Conservation (phyloP, 768 basidiomycete species). For the Rhizopogon vinicolor region DNA sequence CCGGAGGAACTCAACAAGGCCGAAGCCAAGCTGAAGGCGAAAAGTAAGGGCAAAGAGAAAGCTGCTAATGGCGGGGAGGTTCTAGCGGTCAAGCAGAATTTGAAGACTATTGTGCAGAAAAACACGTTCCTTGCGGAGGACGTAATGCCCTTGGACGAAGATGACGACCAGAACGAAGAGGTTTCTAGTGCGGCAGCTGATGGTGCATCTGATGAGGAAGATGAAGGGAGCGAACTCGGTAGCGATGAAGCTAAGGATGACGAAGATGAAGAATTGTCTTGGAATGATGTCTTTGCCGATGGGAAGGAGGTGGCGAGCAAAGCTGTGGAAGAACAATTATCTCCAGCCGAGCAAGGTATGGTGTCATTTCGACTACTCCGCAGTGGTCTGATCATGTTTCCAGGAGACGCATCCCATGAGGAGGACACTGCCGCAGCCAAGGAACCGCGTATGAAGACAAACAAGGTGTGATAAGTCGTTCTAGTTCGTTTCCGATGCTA, state of each 20-base stretch:
- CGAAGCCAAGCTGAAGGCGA: slow-evolving; percentile 43
- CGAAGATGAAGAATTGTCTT: slow-evolving; percentile 56
- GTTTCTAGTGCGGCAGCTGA: slow-evolving; percentile 5
- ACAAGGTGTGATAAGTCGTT: slow-evolving; percentile 53
- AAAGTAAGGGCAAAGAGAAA: slow-evolving; percentile 52
- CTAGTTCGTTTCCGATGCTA: slow-evolving; percentile 1
- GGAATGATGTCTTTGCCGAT: slow-evolving; percentile 85
- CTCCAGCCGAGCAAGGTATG: slow-evolving; percentile 16
- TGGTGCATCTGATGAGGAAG: slow-evolving; percentile 16
- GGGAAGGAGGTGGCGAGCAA: slow-evolving; percentile 24
- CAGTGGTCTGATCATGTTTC: slow-evolving; percentile 7
- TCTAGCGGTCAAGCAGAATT: slow-evolving; percentile 77
- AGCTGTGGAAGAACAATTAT: slow-evolving; percentile 4
- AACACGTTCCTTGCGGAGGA: slow-evolving; percentile 85
- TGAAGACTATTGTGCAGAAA: slow-evolving; percentile 85
- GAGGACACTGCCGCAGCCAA: slow-evolving; percentile 28
- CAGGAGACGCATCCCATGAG: slow-evolving; percentile 30
- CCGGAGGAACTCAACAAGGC: slow-evolving; percentile 62
- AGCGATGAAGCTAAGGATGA: slow-evolving; percentile 33
- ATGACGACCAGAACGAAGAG: slow-evolving; percentile 27
- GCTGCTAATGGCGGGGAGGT: slow-evolving; percentile 32
- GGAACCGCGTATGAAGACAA: slow-evolving; percentile 88
- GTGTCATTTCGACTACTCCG: slow-evolving; percentile 1
- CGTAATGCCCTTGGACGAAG: slow-evolving; percentile 59
- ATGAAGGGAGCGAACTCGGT: slow-evolving; percentile 34